Percentiles rank a stretch among this genome's conserved stretches.
Conservation (phyloP, 192 early-diverging fungal genomes). For the Coemansia erecta region DNA sequence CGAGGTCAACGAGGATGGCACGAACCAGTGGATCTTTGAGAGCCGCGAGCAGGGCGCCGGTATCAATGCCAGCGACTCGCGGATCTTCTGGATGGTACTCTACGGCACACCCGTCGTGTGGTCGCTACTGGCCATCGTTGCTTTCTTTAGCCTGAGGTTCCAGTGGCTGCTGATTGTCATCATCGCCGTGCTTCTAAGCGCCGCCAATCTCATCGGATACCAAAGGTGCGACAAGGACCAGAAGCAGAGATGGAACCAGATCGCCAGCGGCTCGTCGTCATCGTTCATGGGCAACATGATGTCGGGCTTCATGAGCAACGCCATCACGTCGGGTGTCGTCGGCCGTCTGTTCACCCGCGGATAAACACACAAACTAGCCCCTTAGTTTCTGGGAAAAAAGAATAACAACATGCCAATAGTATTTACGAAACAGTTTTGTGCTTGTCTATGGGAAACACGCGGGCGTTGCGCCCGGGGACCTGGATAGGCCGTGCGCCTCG, state of each 20-base stretch:
- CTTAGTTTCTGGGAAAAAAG: not conserved
- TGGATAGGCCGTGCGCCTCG: slow-evolving; percentile 40
- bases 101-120: slow-evolving; percentile 85
- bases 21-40: slow-evolving; percentile 96
- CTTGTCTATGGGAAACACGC: slow-evolving; percentile 22
- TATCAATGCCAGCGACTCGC: slow-evolving; percentile 84
- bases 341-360: slow-evolving; percentile 48
- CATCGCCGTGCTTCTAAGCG: slow-evolving; percentile 80
- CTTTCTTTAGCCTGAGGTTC: slow-evolving; percentile 70
- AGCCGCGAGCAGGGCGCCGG: slow-evolving; percentile 65
- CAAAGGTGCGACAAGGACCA: slow-evolving; percentile 94
- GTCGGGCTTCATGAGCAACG: slow-evolving; percentile 53
- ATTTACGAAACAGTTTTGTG: not conserved
- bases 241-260: slow-evolving; percentile 68
- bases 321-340: slow-evolving; percentile 33
- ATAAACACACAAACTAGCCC: slow-evolving; percentile 3
- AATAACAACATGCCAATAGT: not conserved
- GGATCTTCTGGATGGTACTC: slow-evolving; percentile 90
- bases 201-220: slow-evolving; percentile 93
- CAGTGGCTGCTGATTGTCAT: slow-evolving; percentile 84
- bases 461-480: slow-evolving; percentile 30
- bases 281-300: slow-evolving; percentile 51
- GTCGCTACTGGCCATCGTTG: slow-evolving; percentile 75
- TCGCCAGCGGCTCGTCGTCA: slow-evolving; percentile 53
- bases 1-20: slow-evolving; percentile 93